These are phyloP conservation scores for Jacaranda copaia DNA, from an alignment of 257 asterid genomes.

Conservation along the genomic window DNA sequence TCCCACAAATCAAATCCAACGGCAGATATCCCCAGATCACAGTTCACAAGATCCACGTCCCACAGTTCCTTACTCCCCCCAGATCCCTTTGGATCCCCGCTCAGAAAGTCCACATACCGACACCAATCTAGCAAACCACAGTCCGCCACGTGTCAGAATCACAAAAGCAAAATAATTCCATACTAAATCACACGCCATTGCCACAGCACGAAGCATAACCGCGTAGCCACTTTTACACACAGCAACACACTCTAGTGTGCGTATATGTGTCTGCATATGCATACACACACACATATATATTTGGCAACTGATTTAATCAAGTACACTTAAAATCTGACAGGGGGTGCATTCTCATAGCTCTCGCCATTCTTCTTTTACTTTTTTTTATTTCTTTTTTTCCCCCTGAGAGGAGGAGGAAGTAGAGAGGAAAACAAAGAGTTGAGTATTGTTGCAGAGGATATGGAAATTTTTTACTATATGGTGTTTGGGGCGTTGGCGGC, in stretches of 20 bases:
- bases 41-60: constrained; percentile 24
- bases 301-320: not conserved
- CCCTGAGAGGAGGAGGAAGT: not conserved
- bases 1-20: constrained; percentile 37
- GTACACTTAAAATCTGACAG: constrained; percentile 10
- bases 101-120: constrained; percentile 33
- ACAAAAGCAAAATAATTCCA: not conserved
- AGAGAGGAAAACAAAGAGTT: constrained; percentile 4
- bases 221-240: constrained; percentile 41
- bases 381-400: constrained; percentile 1
- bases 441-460: constrained; percentile 37
- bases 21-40: constrained; percentile 30
- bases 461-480: constrained; percentile 69
- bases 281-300: not conserved
- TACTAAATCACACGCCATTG: constrained; percentile 2
- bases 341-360: constrained; percentile 26
- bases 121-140: constrained; percentile 21
- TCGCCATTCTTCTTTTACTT: constrained; percentile 12
- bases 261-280: not conserved
- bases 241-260: constrained; percentile 41
- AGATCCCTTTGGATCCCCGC: constrained; percentile 28
- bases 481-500: constrained; percentile 65
- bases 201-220: constrained; percentile 26
- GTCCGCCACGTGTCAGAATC: constrained; percentile 39
- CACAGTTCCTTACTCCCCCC: not conserved